phyloP scores from a whole-genome alignment of 106 monocot genomes.

The Acorus gramineus region DNA sequence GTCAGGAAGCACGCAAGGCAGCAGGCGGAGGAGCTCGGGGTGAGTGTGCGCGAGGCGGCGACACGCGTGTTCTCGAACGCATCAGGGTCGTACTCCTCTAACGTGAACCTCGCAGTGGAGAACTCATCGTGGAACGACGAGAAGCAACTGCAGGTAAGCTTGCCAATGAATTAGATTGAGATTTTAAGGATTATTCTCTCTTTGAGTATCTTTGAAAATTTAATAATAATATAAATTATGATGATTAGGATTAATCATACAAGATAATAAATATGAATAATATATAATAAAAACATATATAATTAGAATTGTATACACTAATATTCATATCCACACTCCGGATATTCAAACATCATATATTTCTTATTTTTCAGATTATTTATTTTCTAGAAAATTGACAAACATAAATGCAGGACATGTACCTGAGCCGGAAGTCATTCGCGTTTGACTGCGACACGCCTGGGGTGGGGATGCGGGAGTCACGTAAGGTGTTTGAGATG shows the following conservation, averaged over 20 bases:
- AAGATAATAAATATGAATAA: too few species aligned
- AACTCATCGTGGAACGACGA: slow-evolving; percentile 84
- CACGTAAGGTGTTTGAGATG: slow-evolving; percentile 68
- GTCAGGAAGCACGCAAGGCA: slow-evolving; percentile 60
- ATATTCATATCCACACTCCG: too few species aligned
- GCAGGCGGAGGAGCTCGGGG: slow-evolving; percentile 53
- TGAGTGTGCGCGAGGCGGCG: slow-evolving; percentile 56
- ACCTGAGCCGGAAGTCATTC: slow-evolving; percentile 71
- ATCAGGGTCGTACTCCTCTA: slow-evolving; percentile 76
- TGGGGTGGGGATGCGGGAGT: slow-evolving; percentile 64
- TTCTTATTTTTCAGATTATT: too few species aligned
- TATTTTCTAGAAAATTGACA: too few species aligned
- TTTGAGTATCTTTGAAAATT: too few species aligned
- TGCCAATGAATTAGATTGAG: too few species aligned
- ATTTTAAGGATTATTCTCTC: too few species aligned
- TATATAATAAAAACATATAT: too few species aligned
- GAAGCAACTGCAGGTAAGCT: slow-evolving; percentile 38
- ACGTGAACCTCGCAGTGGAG: slow-evolving; percentile 80
- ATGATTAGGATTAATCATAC: too few species aligned
- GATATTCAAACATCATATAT: too few species aligned
- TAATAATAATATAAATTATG: too few species aligned
- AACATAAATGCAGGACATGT: slow-evolving; percentile 41
- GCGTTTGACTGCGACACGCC: slow-evolving; percentile 79
- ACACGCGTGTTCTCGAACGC: slow-evolving; percentile 82
- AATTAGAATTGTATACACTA: too few species aligned